Evolutionary conservation across 2,329 filamentous ascomycete genomes (phyloP).

Genomic region (Diplodia sapinea): DNA sequence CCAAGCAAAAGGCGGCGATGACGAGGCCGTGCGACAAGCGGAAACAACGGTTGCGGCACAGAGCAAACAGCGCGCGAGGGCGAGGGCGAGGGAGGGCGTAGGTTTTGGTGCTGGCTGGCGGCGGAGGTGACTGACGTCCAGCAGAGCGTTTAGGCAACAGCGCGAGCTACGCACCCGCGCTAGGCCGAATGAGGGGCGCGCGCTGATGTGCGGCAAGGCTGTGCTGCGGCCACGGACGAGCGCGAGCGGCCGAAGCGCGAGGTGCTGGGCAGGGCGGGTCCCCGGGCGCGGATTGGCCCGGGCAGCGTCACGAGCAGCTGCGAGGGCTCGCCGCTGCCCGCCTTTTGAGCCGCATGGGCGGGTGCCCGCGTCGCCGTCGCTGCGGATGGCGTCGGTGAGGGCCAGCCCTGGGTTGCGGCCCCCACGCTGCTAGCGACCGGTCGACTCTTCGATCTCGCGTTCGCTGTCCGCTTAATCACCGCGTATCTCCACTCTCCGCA

Average conservation of each 20-base stretch:
- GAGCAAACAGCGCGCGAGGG: not conserved
- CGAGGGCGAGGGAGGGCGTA: conserved; percentile 16
- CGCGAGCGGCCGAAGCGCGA: conserved; percentile 18
- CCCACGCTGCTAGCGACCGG: too few species aligned
- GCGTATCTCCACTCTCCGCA: not conserved
- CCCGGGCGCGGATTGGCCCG: not conserved
- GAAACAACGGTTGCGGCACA: conserved; percentile 7
- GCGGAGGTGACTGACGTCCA: conserved; percentile 11
- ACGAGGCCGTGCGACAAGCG: conserved; percentile 30
- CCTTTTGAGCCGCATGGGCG: conserved; percentile 20
- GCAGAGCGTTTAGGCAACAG: conserved; percentile 19
- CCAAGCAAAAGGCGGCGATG: conserved; percentile 13
- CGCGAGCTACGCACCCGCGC: not conserved
- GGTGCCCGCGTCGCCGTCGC: not conserved
- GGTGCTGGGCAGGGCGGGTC: not conserved
- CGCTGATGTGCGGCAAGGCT: conserved; percentile 10
- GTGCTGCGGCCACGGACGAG: conserved; percentile 20
- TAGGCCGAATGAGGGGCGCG: not conserved
- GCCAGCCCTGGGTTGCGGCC: not conserved
- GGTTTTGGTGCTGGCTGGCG: conserved; percentile 28
- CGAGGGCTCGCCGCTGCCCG: conserved; percentile 11
- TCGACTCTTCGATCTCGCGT: not conserved
- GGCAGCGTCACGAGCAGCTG: not conserved
- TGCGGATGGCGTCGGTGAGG: conserved; percentile 11
- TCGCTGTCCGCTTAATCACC: conserved; percentile 29